Conservation (phyloP, 2,329 filamentous ascomycete species). For the Penicillium glabrum region DNA sequence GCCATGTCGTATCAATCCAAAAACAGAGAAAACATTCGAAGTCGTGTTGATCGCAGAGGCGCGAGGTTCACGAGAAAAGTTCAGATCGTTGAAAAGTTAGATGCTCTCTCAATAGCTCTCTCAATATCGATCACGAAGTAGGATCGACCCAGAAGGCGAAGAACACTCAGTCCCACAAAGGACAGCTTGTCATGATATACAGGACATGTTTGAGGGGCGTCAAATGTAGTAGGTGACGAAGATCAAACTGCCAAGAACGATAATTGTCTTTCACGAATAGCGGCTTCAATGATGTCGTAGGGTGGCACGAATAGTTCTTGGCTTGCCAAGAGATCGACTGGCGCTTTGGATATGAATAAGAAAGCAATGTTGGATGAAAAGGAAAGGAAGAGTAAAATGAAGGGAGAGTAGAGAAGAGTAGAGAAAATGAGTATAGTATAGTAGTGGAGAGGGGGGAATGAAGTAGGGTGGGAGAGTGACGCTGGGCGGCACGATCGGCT, state of each 20-base stretch:
- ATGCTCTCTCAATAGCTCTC: conserved; percentile 23
- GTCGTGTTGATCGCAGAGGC: neutral
- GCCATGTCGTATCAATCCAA: conserved; percentile 26
- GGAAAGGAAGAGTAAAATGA: conserved; percentile 2
- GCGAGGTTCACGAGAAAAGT: conserved; percentile 7
- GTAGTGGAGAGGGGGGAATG: conserved; percentile 4
- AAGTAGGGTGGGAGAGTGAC: conserved; percentile 13
- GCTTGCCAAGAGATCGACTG: conserved; percentile 10
- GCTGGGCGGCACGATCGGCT: conserved; percentile 21
- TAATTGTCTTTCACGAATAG: conserved; percentile 14
- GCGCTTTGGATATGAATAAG: neutral
- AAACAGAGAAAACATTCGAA: neutral
- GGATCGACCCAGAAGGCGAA: conserved; percentile 29
- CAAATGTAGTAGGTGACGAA: conserved; percentile 8
- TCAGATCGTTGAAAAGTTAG: conserved; percentile 6
- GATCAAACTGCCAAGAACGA: conserved; percentile 18
- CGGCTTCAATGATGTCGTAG: conserved; percentile 9
- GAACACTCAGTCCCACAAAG: conserved; percentile 33
- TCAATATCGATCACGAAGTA: conserved; percentile 20
- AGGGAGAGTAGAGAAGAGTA: conserved; percentile 1
- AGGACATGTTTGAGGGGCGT: conserved; percentile 35
- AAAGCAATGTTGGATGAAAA: conserved; percentile 4
- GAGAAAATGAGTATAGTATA: conserved; percentile 1
- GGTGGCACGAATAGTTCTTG: conserved; percentile 18
- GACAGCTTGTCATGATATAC: conserved; percentile 46